A percentile compares a stretch with the other conserved stretches of the same genome.
phyloP scores from a whole-genome alignment of 2,329 filamentous ascomycete species.

The Cordyceps javanica region DNA sequence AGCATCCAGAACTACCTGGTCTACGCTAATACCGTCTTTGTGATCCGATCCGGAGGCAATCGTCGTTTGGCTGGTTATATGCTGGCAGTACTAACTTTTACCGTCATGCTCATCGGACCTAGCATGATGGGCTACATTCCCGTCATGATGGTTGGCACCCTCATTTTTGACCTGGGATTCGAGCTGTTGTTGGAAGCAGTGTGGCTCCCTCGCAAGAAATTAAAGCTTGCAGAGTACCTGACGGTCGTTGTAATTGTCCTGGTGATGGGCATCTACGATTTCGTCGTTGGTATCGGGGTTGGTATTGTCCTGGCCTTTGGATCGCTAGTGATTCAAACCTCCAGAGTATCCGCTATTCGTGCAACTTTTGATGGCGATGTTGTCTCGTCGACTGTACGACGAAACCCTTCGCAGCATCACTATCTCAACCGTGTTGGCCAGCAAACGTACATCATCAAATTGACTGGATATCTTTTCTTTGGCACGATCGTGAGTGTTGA shows the following conservation, averaged over 20 bases:
- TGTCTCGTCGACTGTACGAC: slow-evolving; percentile 84
- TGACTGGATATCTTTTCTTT: slow-evolving; percentile 95
- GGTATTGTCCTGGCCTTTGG: slow-evolving; percentile 89
- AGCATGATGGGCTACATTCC: slow-evolving; percentile 89
- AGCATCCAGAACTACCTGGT: slow-evolving; percentile 97
- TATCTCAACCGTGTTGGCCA: slow-evolving; percentile 80
- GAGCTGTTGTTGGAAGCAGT: slow-evolving; percentile 86
- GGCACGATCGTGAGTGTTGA: slow-evolving; percentile 96
- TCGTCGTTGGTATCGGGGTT: slow-evolving; percentile 87
- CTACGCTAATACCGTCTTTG: slow-evolving; percentile 95
- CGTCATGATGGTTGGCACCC: slow-evolving; percentile 89
- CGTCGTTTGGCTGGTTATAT: slow-evolving; percentile 80
- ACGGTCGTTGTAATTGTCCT: slow-evolving; percentile 87
- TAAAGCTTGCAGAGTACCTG: slow-evolving; percentile 80
- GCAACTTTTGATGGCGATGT: slow-evolving; percentile 86
- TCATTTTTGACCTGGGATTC: slow-evolving; percentile 93
- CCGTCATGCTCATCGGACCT: slow-evolving; percentile 79
- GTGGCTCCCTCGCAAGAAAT: slow-evolving; percentile 79
- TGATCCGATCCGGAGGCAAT: slow-evolving; percentile 87
- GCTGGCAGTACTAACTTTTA: slow-evolving; percentile 72
- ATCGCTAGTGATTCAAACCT: slow-evolving; percentile 86
- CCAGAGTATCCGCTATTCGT: slow-evolving; percentile 79
- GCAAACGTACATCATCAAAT: slow-evolving; percentile 86
- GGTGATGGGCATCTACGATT: slow-evolving; percentile 95
- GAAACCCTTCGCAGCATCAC: slow-evolving; percentile 81